Percentiles rank a stretch among this genome's conserved stretches.
These are phyloP conservation scores for Metarhizium guizhouense DNA, from an alignment of 2,329 filamentous ascomycete genomes.

Conservation along the genomic window DNA sequence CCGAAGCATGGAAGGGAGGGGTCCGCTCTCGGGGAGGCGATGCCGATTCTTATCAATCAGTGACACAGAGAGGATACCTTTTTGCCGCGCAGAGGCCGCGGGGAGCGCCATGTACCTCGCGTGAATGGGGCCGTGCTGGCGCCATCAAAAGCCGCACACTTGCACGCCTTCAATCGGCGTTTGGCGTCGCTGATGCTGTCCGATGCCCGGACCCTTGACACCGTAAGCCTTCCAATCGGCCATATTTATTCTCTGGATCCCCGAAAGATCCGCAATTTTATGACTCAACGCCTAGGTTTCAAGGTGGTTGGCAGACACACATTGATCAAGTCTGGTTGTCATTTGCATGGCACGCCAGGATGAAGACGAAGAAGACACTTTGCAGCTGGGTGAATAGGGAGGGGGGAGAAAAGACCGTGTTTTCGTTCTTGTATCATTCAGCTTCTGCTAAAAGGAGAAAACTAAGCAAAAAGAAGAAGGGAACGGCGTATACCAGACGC, in stretches of 20 bases:
- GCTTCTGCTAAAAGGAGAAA: neutral
- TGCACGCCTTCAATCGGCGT: neutral
- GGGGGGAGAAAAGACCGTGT: neutral
- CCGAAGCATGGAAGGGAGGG: neutral
- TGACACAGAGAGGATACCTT: neutral
- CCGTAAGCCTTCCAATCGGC: neutral
- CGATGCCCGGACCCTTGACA: neutral
- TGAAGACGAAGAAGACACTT: neutral
- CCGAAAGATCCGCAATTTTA: neutral
- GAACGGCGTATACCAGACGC: too few species aligned
- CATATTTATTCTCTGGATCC: neutral
- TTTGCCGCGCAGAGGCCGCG: neutral
- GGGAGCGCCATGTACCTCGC: neutral
- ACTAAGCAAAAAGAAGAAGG: too few species aligned
- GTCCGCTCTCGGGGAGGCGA: neutral
- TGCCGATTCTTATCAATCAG: conserved; percentile 7
- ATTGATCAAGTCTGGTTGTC: neutral
- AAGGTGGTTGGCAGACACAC: neutral
- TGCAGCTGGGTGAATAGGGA: neutral
- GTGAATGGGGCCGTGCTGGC: neutral
- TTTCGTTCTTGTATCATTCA: neutral
- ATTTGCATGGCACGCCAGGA: neutral
- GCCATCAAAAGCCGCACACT: neutral
- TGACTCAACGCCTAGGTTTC: neutral
- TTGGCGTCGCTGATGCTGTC: neutral